These are phyloP conservation scores for Meyerozyma sp. DNA, from an alignment of 1,139 yeast genomes.

Conservation along the genomic window DNA sequence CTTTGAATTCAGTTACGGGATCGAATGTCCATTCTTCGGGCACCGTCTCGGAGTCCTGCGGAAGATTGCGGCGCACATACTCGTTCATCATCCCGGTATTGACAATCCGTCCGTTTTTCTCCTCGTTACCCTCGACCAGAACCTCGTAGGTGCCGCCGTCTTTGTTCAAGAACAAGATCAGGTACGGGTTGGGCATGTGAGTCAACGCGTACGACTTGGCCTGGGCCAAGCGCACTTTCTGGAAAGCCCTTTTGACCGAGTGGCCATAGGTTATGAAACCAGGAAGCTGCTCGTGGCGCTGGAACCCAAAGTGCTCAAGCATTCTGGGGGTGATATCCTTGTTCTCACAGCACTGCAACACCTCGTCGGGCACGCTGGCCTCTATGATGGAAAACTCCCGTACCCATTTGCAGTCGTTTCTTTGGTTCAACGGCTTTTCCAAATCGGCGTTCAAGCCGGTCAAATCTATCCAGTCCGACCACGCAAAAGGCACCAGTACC, in stretches of 20 bases:
- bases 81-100: constrained; percentile 13
- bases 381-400: constrained; percentile 4
- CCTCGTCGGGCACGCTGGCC: constrained; percentile 2
- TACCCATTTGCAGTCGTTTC: constrained; percentile 11
- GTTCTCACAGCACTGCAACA: constrained; percentile 7
- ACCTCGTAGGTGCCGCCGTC: constrained; percentile 13
- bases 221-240: constrained; percentile 5
- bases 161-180: constrained; percentile 8
- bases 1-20: constrained; percentile 14
- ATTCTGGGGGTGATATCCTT: constrained; percentile 5
- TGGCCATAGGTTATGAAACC: constrained; percentile 5
- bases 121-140: constrained; percentile 7
- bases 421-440: constrained; percentile 9
- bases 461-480: constrained; percentile 18
- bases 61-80: constrained; percentile 7
- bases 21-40: constrained; percentile 9
- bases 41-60: constrained; percentile 3
- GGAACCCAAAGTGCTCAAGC: constrained; percentile 4
- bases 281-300: constrained; percentile 5
- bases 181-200: constrained; percentile 10
- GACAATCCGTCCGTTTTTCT: constrained; percentile 5
- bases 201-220: constrained; percentile 11
- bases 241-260: constrained; percentile 5
- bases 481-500: constrained; percentile 11
- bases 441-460: constrained; percentile 8